A percentile compares a stretch with the other conserved stretches of the same genome.
phyloP scores from a whole-genome alignment of 331 rosid genomes.

The Acacia concinna region DNA sequence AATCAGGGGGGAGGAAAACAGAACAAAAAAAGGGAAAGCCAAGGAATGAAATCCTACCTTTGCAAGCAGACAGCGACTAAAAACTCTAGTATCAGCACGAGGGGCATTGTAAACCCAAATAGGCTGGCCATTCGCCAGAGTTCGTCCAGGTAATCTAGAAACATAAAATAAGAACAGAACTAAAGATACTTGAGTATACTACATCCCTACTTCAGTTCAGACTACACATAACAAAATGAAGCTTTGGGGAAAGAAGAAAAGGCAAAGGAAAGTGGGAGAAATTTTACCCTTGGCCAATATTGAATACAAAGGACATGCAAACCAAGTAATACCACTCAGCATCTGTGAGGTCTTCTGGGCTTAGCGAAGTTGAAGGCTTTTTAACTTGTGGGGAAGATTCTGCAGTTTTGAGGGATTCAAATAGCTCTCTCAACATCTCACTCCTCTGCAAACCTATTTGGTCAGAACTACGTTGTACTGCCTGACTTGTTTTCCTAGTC shows the following conservation, averaged over 20 bases:
- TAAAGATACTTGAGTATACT: background rate
- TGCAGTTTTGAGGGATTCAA: slow-evolving; percentile 55
- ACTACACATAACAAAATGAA: background rate
- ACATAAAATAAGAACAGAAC: slow-evolving; percentile 2
- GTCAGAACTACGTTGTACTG: slow-evolving; percentile 63
- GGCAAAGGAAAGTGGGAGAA: background rate
- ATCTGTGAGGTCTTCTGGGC: slow-evolving; percentile 87
- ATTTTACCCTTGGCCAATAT: slow-evolving; percentile 80
- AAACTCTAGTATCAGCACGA: slow-evolving; percentile 59
- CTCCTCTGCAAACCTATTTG: slow-evolving; percentile 76
- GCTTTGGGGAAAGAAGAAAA: background rate
- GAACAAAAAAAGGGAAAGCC: slow-evolving; percentile 22
- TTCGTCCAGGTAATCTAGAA: slow-evolving; percentile 76
- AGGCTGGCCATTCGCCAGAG: slow-evolving; percentile 53
- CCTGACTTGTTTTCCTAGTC: slow-evolving; percentile 80
- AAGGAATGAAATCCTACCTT: slow-evolving; percentile 52
- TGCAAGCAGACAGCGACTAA: slow-evolving; percentile 70
- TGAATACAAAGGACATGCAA: slow-evolving; percentile 84
- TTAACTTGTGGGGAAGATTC: slow-evolving; percentile 60
- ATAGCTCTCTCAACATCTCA: slow-evolving; percentile 71
- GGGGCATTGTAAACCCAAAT: slow-evolving; percentile 74
- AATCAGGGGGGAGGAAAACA: no score
- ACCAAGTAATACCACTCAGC: slow-evolving; percentile 94
- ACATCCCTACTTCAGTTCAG: background rate
- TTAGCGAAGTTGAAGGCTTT: slow-evolving; percentile 73